A percentile compares a stretch with the other conserved stretches of the same genome.
Evolutionary conservation across 345 rosid species (phyloP).

Genomic region (Leavenworthia alabamica): DNA sequence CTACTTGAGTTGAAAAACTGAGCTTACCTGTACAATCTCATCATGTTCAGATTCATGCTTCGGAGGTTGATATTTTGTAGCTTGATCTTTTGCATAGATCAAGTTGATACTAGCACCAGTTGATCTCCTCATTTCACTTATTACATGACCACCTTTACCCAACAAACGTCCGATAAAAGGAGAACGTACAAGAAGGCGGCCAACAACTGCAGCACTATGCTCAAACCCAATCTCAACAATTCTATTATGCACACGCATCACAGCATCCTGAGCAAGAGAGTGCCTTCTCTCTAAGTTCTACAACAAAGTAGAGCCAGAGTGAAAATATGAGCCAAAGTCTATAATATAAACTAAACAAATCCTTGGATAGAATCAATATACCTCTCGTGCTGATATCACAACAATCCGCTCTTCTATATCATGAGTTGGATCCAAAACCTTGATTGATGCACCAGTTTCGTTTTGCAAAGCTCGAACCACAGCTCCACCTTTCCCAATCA

Average conservation of each 20-base stretch:
- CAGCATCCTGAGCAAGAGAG: conserved; percentile 74
- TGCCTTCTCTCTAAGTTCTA: conserved; percentile 62
- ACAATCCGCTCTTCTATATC: conserved; percentile 65
- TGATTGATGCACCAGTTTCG: conserved; percentile 71
- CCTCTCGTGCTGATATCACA: conserved; percentile 76
- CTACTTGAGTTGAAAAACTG: background rate
- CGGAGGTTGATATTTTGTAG: conserved; percentile 44
- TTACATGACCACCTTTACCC: conserved; percentile 66
- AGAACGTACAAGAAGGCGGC: conserved; percentile 62
- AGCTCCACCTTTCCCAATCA: conserved; percentile 81
- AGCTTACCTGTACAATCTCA: conserved; percentile 68
- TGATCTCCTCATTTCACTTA: conserved; percentile 68
- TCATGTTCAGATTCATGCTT: conserved; percentile 49
- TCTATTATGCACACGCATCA: conserved; percentile 61
- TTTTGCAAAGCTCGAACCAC: conserved; percentile 50
- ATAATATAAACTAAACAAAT: background rate
- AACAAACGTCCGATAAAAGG: conserved; percentile 55
- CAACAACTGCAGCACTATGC: conserved; percentile 56
- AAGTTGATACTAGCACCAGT: conserved; percentile 59
- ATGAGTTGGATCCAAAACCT: conserved; percentile 49
- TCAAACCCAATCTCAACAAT: conserved; percentile 73
- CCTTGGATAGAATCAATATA: conserved; percentile 26
- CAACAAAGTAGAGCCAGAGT: conserved; percentile 4
- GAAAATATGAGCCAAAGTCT: background rate
- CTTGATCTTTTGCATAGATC: conserved; percentile 57